Percentiles rank a stretch among this genome's conserved stretches.
Evolutionary conservation across 805 yeast species (phyloP).

Genomic region (Starmerella asiatica): DNA sequence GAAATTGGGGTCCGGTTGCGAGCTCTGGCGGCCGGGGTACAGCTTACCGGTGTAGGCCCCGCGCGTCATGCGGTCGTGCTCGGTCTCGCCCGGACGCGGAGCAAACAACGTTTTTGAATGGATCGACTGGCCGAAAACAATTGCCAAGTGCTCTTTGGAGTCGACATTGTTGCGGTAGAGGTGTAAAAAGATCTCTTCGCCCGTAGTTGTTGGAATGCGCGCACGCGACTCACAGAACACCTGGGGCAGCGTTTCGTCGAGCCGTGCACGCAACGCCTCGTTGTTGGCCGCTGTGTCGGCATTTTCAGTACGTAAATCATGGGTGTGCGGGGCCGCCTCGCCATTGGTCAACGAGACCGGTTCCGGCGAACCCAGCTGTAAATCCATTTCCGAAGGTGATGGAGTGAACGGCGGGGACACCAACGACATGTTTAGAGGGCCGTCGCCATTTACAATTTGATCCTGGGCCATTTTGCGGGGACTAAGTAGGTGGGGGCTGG

Average conservation of each 20-base stretch:
- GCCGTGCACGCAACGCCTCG: slow-evolving; percentile 7
- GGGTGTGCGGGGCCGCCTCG: not conserved
- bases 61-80: slow-evolving; percentile 90
- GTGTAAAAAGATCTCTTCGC: slow-evolving; percentile 87
- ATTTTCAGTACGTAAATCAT: not conserved
- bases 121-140: slow-evolving; percentile 88
- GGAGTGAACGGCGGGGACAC: slow-evolving; percentile 29
- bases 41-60: slow-evolving; percentile 92
- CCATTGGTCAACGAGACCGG: not conserved
- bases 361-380: slow-evolving; percentile 5
- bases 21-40: slow-evolving; percentile 58
- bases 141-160: slow-evolving; percentile 88
- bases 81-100: slow-evolving; percentile 56
- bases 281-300: not conserved
- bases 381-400: slow-evolving; percentile 16
- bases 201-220: slow-evolving; percentile 88
- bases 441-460: not conserved
- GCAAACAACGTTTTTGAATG: slow-evolving; percentile 62
- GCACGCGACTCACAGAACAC: slow-evolving; percentile 90
- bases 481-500: too few species aligned
- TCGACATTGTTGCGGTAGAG: slow-evolving; percentile 76
- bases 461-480: too few species aligned
- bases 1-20: slow-evolving; percentile 7
- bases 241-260: slow-evolving; percentile 40
- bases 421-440: slow-evolving; percentile 22